Evolutionary conservation across 2,329 filamentous ascomycete genomes (phyloP).

Genomic region (Parafenestella ontariensis): DNA sequence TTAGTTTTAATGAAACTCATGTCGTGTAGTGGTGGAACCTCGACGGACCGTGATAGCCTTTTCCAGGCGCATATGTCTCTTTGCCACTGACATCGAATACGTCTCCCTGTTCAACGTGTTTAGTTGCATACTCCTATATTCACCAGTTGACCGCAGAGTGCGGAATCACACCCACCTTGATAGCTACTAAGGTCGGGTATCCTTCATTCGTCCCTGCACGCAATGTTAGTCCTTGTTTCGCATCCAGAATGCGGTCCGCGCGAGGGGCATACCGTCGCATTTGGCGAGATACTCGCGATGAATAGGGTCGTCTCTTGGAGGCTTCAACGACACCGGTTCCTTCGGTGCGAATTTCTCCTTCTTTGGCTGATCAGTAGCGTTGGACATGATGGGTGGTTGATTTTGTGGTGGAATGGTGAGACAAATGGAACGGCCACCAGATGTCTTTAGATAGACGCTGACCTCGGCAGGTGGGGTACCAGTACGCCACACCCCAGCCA

Average conservation of each 20-base stretch:
- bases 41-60: constrained; percentile 80
- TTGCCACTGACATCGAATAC: constrained; percentile 96
- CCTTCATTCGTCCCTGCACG: constrained; percentile 67
- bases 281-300: constrained; percentile 78
- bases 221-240: constrained; percentile 1
- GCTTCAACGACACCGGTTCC: constrained; percentile 73
- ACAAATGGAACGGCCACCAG: constrained; percentile 3
- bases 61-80: constrained; percentile 80
- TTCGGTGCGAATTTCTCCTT: constrained; percentile 78
- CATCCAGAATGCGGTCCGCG: background rate
- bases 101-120: constrained; percentile 69
- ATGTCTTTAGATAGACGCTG: background rate
- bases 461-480: constrained; percentile 31
- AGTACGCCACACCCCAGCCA: constrained; percentile 14
- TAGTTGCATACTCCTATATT: constrained; percentile 1
- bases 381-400: constrained; percentile 36
- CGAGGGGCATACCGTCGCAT: constrained; percentile 73
- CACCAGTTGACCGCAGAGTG: too few relatives aligned
- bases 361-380: constrained; percentile 41
- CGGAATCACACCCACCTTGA: constrained; percentile 54
- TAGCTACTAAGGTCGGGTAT: constrained; percentile 66
- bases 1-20: constrained; percentile 10
- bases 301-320: constrained; percentile 89
- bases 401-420: constrained; percentile 1
- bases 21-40: background rate